Evolutionary conservation across 441 rosid species (phyloP), one percentile per base, ranked within the genome.

Genomic region (Euphorbia schlechtendalii): DNA sequence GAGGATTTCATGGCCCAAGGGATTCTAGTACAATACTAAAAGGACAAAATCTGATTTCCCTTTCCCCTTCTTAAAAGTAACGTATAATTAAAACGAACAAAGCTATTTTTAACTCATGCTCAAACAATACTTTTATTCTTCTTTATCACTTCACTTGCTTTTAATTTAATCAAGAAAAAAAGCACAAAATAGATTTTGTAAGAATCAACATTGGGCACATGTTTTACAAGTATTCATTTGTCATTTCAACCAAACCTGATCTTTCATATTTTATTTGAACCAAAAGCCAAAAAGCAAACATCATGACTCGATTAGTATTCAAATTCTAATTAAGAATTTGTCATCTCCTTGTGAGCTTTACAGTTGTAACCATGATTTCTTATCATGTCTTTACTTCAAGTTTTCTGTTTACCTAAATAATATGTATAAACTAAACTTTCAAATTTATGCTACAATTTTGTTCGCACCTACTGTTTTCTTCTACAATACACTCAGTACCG

Each of bases 361-460:
- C 81, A 80, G 81, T 75, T 77, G 83, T 69, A 58, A 46, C 67
- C 70, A 80, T 73, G 59, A 70, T 76, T 69, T 69, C 52, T 57
- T 53, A 56, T 68, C 8, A 55, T 67, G 61, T 40, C 59, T 53
- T 54, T n/a, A n/a, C 17, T 48, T 61, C 22, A 65, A 46, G 4
- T 28, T 3, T 41, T 3, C 10, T 3, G 1, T 9, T 41, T 41
- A 41, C 45, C 36, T 32, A 32, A 32, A 32, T 32, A 32, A 32
- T 32, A 32, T 2, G 7, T 32, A 32, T 32, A 32, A 32, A 32
- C 45, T 41, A 41, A 41, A 41, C 2, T 9, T 41, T 41, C 45
- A 41, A 41, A 41, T 41, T 41, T 3, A 41, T 3, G 45, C 45
- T 41, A 3, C 45, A 41, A 41, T 8, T 41, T 41, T 41, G 45